Conservation (phyloP, 164 flowering plant species). For the Akebia trifoliata region DNA sequence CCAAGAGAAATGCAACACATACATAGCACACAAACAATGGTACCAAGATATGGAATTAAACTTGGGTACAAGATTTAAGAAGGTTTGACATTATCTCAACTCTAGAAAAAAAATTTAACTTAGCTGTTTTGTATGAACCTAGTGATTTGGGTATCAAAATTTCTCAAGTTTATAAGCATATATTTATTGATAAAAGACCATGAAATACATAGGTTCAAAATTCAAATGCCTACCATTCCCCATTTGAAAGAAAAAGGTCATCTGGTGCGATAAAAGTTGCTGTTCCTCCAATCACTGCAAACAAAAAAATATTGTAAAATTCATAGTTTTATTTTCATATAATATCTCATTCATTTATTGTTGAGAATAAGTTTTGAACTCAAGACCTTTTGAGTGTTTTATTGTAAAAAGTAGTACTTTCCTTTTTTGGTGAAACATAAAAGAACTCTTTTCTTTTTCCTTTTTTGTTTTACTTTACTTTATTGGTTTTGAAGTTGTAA, state of each 20-base stretch:
- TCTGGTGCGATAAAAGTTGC: slow-evolving; percentile 50
- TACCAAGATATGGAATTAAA: slow-evolving; percentile 95
- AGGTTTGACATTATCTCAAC: slow-evolving; percentile 29
- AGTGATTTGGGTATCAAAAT: not conserved
- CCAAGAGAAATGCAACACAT: slow-evolving; percentile 92
- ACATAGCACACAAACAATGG: slow-evolving; percentile 75
- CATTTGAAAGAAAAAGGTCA: slow-evolving; percentile 68
- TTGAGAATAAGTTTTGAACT: too few species aligned
- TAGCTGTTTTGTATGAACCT: not conserved
- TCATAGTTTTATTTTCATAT: too few species aligned
- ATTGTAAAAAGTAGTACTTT: too few species aligned
- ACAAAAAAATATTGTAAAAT: too few species aligned
- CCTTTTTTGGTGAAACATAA: too few species aligned
- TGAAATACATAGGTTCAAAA: not conserved
- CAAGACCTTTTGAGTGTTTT: too few species aligned
- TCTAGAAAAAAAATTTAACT: not conserved
- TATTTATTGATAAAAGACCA: not conserved
- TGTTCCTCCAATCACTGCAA: slow-evolving; percentile 91
- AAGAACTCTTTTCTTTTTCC: too few species aligned
- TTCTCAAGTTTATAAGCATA: not conserved
- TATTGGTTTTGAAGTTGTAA: too few species aligned
- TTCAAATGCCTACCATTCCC: slow-evolving; percentile 68
- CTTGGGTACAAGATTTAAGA: slow-evolving; percentile 87
- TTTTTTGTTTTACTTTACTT: too few species aligned
- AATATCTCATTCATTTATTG: too few species aligned